Evolutionary conservation across 768 basidiomycete genomes (phyloP), one percentile per base, ranked within the genome.

Genomic region (Psilocybe cyanescens): DNA sequence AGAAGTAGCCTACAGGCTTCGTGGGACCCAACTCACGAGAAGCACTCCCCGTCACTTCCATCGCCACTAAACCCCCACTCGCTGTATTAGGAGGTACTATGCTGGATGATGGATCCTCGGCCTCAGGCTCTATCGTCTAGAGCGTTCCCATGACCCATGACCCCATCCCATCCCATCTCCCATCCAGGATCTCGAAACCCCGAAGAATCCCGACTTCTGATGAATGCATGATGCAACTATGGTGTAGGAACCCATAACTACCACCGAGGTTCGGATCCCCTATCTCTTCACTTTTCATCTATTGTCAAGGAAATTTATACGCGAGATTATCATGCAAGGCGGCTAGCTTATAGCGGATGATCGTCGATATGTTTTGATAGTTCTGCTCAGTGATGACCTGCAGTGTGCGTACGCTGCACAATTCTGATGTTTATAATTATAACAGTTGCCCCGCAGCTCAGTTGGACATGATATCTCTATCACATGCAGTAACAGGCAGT

Each of bases 191-290:
- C 4, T 7, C 28, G 14, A 29, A 56, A 56, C 28, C 55, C 55
- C 55, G 55, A 45, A 29, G 39, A 44, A 56, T 56, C 55, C 55
- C 55, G 55, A 44, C 8, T 39, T 31, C 3, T 44, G 30, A 45
- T n/a, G 33, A 6, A 35, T 11, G 33, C 28, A 46, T 4, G 12
- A 30, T 35, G 33, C 41, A 44, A 8, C 11, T 39, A 3, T 14
- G 37, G 14, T 39, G 37, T 24, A 24, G 24, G 24, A 24, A 24
- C 37, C 14, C 14, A 14, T 14, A 39, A 44, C 14, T 12, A 44
- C 41, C 41, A 44, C 41, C 41, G 41, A 44, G n/a, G 41, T 12
- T 44, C 41, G 41, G 41, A 17, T n/a, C 41, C 14, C 41, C 41
- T 24, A 30, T 49, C 9, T 49, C 9, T 8, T 49, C 28, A 11